Evolutionary conservation across 768 basidiomycete genomes (phyloP), one percentile per base, ranked within the genome.

Genomic region (Psilocybe azurescens): DNA sequence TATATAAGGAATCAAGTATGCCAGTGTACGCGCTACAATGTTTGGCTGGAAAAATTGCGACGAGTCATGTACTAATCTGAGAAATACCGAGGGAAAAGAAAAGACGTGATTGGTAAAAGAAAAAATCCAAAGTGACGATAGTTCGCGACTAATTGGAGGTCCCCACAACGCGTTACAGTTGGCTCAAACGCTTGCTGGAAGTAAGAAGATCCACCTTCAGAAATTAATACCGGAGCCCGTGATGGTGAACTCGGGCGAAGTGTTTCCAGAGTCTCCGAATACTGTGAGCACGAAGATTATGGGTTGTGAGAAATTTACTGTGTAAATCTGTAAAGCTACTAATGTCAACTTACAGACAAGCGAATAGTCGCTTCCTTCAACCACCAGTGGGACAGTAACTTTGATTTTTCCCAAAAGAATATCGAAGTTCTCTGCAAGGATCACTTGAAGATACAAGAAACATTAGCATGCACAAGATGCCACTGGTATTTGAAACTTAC

Each of bases 231-330:
- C 62, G 24, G 60, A 65, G 10, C 66, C 67, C 8, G 33, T 67
- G 54, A 76, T 76, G 3, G 72, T 70, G 57, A 76, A 74, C 5
- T 28, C 29, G 36, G 72, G 70, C 2, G 76, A 76, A 44, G 72
- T 72, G 63, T 84, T 77, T 16, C 82, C 83, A 49, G 82, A 83
- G 69, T 83, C 83, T 11, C 83, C 83, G 44, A 84, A 76, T 53
- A 85, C 83, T 85, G 18, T 29, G 46, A 28, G 30, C 24, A 24
- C 24, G 24, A 24, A 24, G 2, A 24, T 24, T 24, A 2, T 2
- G 24, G 2, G 24, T 24, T 24, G 24, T 24, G 24, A 24, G 24
- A 24, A 24, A 24, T 24, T 24, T 24, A 24, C 24, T 24, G 24
- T 24, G 24, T 24, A 24, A 24, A 24, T 24, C 24, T 24, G 24